Evolutionary conservation across 306 rosid genomes (phyloP).

Genomic region (Begonia fuchsioides): DNA sequence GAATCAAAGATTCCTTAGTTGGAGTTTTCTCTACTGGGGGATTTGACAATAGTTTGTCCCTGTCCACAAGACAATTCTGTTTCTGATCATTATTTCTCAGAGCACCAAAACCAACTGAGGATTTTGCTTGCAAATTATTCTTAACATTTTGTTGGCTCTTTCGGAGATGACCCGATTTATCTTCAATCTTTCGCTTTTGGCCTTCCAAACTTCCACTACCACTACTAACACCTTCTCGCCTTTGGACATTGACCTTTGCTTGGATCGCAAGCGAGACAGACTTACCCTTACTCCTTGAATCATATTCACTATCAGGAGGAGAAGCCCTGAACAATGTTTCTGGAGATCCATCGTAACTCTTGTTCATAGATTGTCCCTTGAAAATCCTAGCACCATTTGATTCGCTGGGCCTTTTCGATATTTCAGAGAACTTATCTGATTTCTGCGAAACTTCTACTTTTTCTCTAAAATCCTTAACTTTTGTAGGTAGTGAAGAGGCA

Average conservation of each 20-base stretch:
- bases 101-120: conserved; percentile 36
- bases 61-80: conserved; percentile 51
- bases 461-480: conserved; percentile 40
- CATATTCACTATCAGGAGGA: conserved; percentile 29
- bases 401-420: conserved; percentile 42
- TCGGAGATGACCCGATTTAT: conserved; percentile 31
- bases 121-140: conserved; percentile 39
- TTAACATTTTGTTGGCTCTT: conserved; percentile 32
- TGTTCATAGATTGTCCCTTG: conserved; percentile 73
- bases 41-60: conserved; percentile 53
- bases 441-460: conserved; percentile 42
- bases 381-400: conserved; percentile 65
- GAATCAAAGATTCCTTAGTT: conserved; percentile 35
- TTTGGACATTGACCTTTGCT: conserved; percentile 94
- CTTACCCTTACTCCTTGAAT: conserved; percentile 38
- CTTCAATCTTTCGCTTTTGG: conserved; percentile 49
- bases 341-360: conserved; percentile 76
- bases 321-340: conserved; percentile 35
- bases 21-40: conserved; percentile 35
- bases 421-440: conserved; percentile 34
- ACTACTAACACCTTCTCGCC: conserved; percentile 63
- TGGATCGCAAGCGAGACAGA: conserved; percentile 92
- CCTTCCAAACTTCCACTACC: conserved; percentile 30
- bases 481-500: conserved; percentile 41
- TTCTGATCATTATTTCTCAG: conserved; percentile 82